Conservation (phyloP, 768 basidiomycete genomes). For the Amyloporia xantha region DNA sequence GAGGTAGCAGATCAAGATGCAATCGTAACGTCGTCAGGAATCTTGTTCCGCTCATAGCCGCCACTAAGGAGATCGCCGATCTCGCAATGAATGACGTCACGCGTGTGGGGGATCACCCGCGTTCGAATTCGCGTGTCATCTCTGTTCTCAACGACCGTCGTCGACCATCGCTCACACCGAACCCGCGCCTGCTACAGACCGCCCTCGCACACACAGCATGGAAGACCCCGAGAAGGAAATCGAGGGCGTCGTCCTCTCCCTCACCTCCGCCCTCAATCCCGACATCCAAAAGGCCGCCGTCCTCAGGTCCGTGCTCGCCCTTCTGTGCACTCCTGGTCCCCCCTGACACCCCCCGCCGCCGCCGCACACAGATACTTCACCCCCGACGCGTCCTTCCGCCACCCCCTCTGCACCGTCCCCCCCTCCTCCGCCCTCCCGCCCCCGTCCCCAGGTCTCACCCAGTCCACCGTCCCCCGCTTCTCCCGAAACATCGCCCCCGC, state of each 20-base stretch:
- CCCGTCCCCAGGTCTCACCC: constrained; percentile 23
- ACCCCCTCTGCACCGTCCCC: constrained; percentile 48
- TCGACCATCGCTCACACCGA: no score
- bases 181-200: no score
- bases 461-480: constrained; percentile 53
- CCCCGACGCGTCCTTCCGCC: constrained; percentile 48
- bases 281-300: constrained; percentile 43
- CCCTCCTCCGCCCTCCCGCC: neutral
- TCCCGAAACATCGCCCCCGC: constrained; percentile 43
- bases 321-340: neutral
- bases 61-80: no score
- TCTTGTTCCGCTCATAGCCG: no score
- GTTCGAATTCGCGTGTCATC: no score
- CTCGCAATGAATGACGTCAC: no score
- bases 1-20: no score
- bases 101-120: no score
- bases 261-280: constrained; percentile 44
- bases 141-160: no score
- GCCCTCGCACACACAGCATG: no score
- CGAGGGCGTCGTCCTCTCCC: constrained; percentile 31
- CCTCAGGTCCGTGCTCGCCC: constrained; percentile 3
- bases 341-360: neutral
- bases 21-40: no score
- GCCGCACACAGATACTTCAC: constrained; percentile 38
- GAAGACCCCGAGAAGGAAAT: constrained; percentile 52